These are phyloP conservation scores for Neofusicoccum kwambonambiense DNA, from an alignment of 2,329 filamentous ascomycete genomes.

Conservation along the genomic window DNA sequence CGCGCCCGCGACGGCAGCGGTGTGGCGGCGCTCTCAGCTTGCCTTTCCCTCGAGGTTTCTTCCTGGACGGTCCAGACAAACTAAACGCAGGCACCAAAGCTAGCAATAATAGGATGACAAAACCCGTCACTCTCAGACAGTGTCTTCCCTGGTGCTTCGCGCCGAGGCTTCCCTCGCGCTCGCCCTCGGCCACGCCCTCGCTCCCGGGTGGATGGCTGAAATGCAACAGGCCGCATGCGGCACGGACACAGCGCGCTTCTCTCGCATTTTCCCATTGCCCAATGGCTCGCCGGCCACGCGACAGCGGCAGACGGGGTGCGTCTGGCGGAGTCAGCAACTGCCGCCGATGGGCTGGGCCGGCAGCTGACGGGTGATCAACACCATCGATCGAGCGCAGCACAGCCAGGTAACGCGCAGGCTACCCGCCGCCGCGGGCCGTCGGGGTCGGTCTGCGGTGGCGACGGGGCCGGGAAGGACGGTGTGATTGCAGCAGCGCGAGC, in stretches of 20 bases:
- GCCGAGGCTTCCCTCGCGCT: not conserved
- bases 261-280: not conserved
- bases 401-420: not conserved
- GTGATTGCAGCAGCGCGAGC: not conserved
- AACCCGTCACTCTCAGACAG: not conserved
- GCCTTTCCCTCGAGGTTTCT: not conserved
- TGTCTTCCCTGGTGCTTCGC: not conserved
- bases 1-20: not conserved
- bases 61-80: not conserved
- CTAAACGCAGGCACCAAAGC: not conserved
- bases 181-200: too few relatives aligned
- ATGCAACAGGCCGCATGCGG: constrained; percentile 5
- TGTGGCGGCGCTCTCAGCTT: not conserved
- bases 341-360: not conserved
- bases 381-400: not conserved
- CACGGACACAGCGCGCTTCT: not conserved
- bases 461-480: not conserved
- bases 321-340: not conserved
- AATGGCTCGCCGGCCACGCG: not conserved
- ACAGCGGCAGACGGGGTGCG: not conserved
- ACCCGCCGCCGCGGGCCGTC: not conserved
- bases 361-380: not conserved
- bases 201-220: not conserved
- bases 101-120: not conserved
- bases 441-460: not conserved